Evolutionary conservation across 352 stramenopile species (phyloP).

Genomic region (Globisporangium rhizosaccharum): DNA sequence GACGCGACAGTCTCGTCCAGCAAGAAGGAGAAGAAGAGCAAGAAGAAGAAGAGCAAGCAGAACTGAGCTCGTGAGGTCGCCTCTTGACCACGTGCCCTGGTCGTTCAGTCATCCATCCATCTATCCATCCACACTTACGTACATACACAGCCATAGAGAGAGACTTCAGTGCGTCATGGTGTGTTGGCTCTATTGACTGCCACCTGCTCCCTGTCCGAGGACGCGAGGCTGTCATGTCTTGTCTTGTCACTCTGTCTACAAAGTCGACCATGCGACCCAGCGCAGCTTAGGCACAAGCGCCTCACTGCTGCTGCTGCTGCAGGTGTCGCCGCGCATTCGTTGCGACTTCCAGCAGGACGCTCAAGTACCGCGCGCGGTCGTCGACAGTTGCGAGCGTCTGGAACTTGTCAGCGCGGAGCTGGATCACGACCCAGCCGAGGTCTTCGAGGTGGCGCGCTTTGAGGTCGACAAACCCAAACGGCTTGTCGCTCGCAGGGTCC

Average conservation of each 20-base stretch:
- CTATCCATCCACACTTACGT: no score
- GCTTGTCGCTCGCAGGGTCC: conserved; percentile 20
- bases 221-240: no score
- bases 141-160: no score
- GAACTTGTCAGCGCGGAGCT: conserved; percentile 51
- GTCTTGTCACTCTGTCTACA: neutral
- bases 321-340: conserved; percentile 20
- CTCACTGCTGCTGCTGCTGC: neutral
- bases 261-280: neutral
- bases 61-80: neutral
- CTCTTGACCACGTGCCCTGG: neutral
- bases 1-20: neutral
- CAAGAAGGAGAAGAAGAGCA: conserved; percentile 23
- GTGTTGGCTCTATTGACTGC: neutral
- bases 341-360: conserved; percentile 65
- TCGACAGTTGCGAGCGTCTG: conserved; percentile 40
- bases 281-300: neutral
- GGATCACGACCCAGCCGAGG: conserved; percentile 65
- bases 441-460: conserved; percentile 60
- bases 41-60: conserved; percentile 38
- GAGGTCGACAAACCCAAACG: conserved; percentile 50
- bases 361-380: conserved; percentile 51
- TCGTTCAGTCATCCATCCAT: no score
- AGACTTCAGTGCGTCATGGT: neutral
- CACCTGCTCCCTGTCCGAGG: no score